phyloP scores from a whole-genome alignment of 2,329 filamentous ascomycete species.

The Capronia americana region DNA sequence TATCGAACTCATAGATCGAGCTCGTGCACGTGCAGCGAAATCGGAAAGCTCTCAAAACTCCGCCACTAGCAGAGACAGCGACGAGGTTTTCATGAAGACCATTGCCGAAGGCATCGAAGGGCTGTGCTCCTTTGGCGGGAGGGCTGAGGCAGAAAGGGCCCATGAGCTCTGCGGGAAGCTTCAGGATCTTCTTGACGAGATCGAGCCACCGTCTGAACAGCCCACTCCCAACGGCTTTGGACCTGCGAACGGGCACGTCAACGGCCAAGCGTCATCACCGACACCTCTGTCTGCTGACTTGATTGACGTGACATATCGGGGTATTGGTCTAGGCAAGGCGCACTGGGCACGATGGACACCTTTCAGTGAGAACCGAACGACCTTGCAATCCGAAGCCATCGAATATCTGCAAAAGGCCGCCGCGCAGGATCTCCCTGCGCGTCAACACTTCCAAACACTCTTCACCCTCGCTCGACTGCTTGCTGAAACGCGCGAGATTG shows the following conservation, averaged over 20 bases:
- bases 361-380: constrained; percentile 72
- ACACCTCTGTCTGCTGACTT: constrained; percentile 20
- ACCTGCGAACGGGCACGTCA: constrained; percentile 22
- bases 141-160: constrained; percentile 78
- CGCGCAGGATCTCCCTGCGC: constrained; percentile 68
- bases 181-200: constrained; percentile 74
- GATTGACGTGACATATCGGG: constrained; percentile 56
- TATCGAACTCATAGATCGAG: constrained; percentile 82
- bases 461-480: constrained; percentile 85
- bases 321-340: constrained; percentile 83
- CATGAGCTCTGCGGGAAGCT: constrained; percentile 72
- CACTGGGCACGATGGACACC: constrained; percentile 86
- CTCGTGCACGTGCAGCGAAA: constrained; percentile 83
- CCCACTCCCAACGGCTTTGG: constrained; percentile 29
- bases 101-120: constrained; percentile 80
- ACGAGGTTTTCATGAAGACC: constrained; percentile 77
- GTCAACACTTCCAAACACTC: constrained; percentile 74
- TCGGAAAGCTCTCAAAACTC: constrained; percentile 39
- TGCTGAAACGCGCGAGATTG: constrained; percentile 82
- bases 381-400: constrained; percentile 79
- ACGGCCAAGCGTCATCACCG: constrained; percentile 1
- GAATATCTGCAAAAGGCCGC: constrained; percentile 76
- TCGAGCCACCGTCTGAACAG: constrained; percentile 46
- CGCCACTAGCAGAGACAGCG: constrained; percentile 75
- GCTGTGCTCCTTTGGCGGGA: constrained; percentile 80